A percentile compares a stretch with the other conserved stretches of the same genome.
Conservation (phyloP, 202 grass and related monocot genomes). For the Digitaria exilis region DNA sequence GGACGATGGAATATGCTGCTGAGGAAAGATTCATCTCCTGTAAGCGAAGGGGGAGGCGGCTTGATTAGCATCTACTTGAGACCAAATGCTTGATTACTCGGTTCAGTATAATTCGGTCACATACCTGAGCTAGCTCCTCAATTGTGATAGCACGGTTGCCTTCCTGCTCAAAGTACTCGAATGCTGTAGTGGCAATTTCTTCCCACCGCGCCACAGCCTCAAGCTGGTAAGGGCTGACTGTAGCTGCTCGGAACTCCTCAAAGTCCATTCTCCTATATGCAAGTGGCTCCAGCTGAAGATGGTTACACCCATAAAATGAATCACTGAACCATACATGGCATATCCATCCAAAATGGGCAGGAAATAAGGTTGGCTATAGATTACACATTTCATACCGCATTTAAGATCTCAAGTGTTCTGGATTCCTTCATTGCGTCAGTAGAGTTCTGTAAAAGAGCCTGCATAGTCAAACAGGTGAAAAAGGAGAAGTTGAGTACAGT, state of each 20-base stretch:
- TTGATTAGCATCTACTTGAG: neutral
- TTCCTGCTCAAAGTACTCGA: slow-evolving; percentile 87
- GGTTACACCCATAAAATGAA: slow-evolving; percentile 39
- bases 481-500: slow-evolving; percentile 8
- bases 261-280: slow-evolving; percentile 94
- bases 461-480: slow-evolving; percentile 32
- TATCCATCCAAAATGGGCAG: slow-evolving; percentile 24
- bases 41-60: neutral
- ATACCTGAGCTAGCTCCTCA: slow-evolving; percentile 87
- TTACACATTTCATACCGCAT: slow-evolving; percentile 61
- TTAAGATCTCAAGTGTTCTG: slow-evolving; percentile 85
- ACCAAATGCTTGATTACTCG: slow-evolving; percentile 11
- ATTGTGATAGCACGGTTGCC: slow-evolving; percentile 88
- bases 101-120: neutral
- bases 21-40: slow-evolving; percentile 95
- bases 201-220: slow-evolving; percentile 90
- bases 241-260: slow-evolving; percentile 84
- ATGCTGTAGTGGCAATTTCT: slow-evolving; percentile 82
- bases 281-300: slow-evolving; percentile 90
- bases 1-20: slow-evolving; percentile 74
- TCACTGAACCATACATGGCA: slow-evolving; percentile 23
- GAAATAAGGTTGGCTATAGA: neutral
- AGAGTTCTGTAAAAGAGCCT: slow-evolving; percentile 81
- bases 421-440: slow-evolving; percentile 98
- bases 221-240: slow-evolving; percentile 94